phyloP scores from a whole-genome alignment of 768 basidiomycete species.

The Podaxis rugospora region DNA sequence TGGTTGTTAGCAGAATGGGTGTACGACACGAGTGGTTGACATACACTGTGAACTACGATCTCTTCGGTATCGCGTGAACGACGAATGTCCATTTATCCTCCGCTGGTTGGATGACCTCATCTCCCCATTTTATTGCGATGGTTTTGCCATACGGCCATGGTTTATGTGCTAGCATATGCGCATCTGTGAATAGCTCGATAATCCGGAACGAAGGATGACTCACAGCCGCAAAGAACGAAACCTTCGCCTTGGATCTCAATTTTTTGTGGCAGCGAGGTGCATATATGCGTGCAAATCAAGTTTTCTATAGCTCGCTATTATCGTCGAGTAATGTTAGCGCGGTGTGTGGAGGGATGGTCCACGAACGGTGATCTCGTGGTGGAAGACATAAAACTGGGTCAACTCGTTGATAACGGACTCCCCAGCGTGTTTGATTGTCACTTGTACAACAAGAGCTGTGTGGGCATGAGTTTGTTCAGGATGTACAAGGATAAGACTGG shows the following conservation, averaged over 20 bases:
- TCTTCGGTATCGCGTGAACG: background rate
- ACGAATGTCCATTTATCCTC: constrained; percentile 31
- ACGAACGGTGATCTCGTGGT: constrained; percentile 34
- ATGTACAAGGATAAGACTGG: constrained; percentile 30
- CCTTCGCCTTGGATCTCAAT: constrained; percentile 26
- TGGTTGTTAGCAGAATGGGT: background rate
- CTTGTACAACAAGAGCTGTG: constrained; percentile 23
- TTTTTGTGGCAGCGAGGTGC: constrained; percentile 21
- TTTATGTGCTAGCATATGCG: constrained; percentile 19
- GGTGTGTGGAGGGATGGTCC: background rate
- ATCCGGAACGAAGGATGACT: constrained; percentile 6
- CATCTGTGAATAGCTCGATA: background rate
- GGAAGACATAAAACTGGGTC: constrained; percentile 23
- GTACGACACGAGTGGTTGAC: background rate
- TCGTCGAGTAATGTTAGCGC: too few species aligned
- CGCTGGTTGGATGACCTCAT: constrained; percentile 17
- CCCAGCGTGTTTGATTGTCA: constrained; percentile 25
- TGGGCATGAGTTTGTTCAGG: background rate
- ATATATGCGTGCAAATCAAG: constrained; percentile 26
- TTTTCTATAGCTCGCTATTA: constrained; percentile 30
- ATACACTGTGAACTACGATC: too few species aligned
- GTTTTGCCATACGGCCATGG: constrained; percentile 27
- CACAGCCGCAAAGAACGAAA: constrained; percentile 27
- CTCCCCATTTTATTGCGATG: constrained; percentile 27
- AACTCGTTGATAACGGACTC: constrained; percentile 19